Base-by-base conservation (phyloP, 192 early-diverging fungal genomes). In the Funneliformis geosporum region DNA sequence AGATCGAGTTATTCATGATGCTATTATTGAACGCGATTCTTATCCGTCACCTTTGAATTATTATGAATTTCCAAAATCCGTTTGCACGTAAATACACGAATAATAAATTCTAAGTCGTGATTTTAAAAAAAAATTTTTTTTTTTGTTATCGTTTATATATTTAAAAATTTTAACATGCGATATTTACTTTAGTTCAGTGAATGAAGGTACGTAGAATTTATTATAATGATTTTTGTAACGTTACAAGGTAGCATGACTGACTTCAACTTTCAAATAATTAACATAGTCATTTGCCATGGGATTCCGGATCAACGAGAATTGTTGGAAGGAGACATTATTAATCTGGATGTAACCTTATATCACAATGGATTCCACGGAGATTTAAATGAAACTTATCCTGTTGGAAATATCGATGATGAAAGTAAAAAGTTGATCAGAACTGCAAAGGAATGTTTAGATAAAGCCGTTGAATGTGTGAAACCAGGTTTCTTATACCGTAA, bases 1-100 rank as follows among this genome's bases (percentile, higher is more conserved):
- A 75, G 98, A 99, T 81, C 89, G 95, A 14, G 88, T 97, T 59
- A 92, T 98, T 68, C 98, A 99, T 76, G 96, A 98, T 77, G 98
- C 97, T 12, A 93, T 90, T 2, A 90, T 99, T 65, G 96, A 91
- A 82, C 94, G 98, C 66, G 91, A 92, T 68, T 91, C 91, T 18
- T 99, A 99, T 80, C 98, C 98, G 25, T 98, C 96, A 16, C 95
- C 98, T 64, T 87, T 99, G 55, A 98, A 98, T 87, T 99, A 99
- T 88, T 93, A 94, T 84, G 83, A 90, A 46, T 99, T 98, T 85
- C 97, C 97, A 18, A 99, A 99, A 85, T 97, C 96, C 50, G 91
- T 92, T 83, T 99, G 98, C 88, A 97, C 93, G 76, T 90, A 86
- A 75, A 83, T 86, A 40, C 80, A 85, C 33, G 72, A 84, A 62